These are phyloP conservation scores for Leishmania major DNA, from an alignment of 208 protist genomes.

Conservation along the genomic window DNA sequence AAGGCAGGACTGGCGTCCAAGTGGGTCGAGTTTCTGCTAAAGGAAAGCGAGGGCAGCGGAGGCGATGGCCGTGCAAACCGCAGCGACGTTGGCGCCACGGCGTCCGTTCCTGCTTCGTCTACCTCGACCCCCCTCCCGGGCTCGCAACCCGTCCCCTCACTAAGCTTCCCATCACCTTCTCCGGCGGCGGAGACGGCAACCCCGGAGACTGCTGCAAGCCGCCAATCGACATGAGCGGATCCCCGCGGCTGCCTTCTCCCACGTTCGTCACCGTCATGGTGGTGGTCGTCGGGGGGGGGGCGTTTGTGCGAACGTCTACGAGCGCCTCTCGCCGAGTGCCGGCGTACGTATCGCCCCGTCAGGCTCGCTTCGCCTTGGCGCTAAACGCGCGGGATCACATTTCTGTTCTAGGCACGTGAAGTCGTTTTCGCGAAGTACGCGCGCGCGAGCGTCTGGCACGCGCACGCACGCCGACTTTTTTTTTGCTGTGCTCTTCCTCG, in stretches of 20 bases:
- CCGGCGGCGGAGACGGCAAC: not conserved
- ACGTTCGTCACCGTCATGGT: not conserved
- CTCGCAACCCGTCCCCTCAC: not conserved
- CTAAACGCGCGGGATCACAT: not conserved
- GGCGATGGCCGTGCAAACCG: not conserved
- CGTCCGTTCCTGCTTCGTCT: not conserved
- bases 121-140: not conserved
- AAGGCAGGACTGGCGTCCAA: constrained; percentile 51
- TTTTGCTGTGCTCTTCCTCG: too few species aligned
- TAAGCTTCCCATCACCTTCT: not conserved
- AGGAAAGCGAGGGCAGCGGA: constrained; percentile 47
- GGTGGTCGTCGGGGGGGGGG: not conserved
- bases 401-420: not conserved
- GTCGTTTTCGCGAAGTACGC: not conserved
- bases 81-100: not conserved
- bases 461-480: too few species aligned
- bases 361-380: not conserved
- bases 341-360: not conserved
- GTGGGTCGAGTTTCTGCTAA: constrained; percentile 88
- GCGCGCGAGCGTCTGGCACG: not conserved
- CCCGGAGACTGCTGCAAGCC: not conserved
- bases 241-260: not conserved
- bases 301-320: not conserved
- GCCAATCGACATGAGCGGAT: not conserved
- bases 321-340: not conserved